These are phyloP conservation scores for Colletotrichum sp. DNA, from an alignment of 2,329 filamentous ascomycete species.

Conservation along the genomic window DNA sequence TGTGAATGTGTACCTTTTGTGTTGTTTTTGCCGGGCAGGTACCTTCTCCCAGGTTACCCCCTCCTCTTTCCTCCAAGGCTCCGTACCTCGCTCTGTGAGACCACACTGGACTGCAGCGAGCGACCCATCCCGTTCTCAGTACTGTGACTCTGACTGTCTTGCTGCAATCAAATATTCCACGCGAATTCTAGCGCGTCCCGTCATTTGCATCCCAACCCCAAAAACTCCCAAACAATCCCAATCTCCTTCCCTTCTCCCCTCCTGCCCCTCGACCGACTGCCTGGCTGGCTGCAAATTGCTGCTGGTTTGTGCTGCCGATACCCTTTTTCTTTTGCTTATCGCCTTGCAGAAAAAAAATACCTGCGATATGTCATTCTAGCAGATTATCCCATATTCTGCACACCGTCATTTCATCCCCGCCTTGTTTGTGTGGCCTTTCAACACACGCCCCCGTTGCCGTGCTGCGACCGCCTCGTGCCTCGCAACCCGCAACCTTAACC, in stretches of 20 bases:
- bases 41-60: neutral
- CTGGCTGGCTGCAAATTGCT: slow-evolving; percentile 16
- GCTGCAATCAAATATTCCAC: slow-evolving; percentile 18
- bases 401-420: slow-evolving; percentile 22
- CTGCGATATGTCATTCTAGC: slow-evolving; percentile 23
- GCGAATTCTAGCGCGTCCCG: slow-evolving; percentile 22
- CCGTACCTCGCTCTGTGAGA: neutral
- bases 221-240: slow-evolving; percentile 3
- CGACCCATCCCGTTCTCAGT: neutral
- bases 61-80: neutral
- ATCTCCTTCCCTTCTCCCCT: neutral
- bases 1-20: neutral
- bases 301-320: slow-evolving; percentile 17
- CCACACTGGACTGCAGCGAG: neutral
- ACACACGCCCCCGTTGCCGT: slow-evolving; percentile 13
- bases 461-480: slow-evolving; percentile 20
- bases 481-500: neutral
- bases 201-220: slow-evolving; percentile 18
- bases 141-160: neutral
- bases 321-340: neutral
- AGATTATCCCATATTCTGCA: slow-evolving; percentile 15
- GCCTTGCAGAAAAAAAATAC: slow-evolving; percentile 1
- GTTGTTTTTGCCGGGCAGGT: neutral
- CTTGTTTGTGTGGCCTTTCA: slow-evolving; percentile 21
- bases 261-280: slow-evolving; percentile 3